Conservation (phyloP, 148 eudicot species). For the Limonium bicolor region DNA sequence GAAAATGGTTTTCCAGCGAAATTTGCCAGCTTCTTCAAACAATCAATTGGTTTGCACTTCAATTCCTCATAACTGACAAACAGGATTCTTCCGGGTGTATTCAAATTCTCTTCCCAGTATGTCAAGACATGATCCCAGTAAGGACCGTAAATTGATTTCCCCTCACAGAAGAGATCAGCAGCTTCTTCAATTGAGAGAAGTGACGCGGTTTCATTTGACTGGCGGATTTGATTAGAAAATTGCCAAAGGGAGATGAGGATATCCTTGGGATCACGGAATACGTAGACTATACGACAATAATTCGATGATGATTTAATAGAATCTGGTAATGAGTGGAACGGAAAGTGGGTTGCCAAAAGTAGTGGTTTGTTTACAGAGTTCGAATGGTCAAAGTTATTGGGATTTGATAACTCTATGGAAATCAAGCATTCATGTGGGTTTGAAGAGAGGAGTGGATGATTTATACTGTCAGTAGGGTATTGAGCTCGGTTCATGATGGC, state of each 20-base stretch:
- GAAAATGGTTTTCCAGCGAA: slow-evolving; percentile 16
- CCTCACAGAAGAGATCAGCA: slow-evolving; percentile 2
- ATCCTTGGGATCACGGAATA: too few relatives aligned
- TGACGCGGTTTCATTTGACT: too few relatives aligned
- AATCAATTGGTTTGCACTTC: slow-evolving; percentile 11
- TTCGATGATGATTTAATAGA: too few relatives aligned
- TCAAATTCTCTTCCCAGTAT: slow-evolving; percentile 24
- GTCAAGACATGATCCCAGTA: slow-evolving; percentile 6
- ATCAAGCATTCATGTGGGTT: slow-evolving; percentile 4
- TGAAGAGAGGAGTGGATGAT: background rate
- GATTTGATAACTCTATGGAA: background rate
- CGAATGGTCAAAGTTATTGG: background rate
- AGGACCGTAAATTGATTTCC: slow-evolving; percentile 1
- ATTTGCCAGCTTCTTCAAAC: slow-evolving; percentile 14
- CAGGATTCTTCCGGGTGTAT: slow-evolving; percentile 32
- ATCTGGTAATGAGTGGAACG: background rate
- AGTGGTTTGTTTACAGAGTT: too few relatives aligned
- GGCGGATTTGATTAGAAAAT: too few relatives aligned
- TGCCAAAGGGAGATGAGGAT: too few relatives aligned
- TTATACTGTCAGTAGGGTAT: background rate
- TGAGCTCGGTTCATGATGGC: background rate
- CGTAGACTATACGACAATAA: too few relatives aligned
- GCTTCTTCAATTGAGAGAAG: slow-evolving; percentile 3
- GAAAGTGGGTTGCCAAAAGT: slow-evolving; percentile 5
- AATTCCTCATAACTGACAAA: slow-evolving; percentile 27